These are phyloP conservation scores for Pythium brachiatum DNA, from an alignment of 352 stramenopile genomes.

Conservation along the genomic window DNA sequence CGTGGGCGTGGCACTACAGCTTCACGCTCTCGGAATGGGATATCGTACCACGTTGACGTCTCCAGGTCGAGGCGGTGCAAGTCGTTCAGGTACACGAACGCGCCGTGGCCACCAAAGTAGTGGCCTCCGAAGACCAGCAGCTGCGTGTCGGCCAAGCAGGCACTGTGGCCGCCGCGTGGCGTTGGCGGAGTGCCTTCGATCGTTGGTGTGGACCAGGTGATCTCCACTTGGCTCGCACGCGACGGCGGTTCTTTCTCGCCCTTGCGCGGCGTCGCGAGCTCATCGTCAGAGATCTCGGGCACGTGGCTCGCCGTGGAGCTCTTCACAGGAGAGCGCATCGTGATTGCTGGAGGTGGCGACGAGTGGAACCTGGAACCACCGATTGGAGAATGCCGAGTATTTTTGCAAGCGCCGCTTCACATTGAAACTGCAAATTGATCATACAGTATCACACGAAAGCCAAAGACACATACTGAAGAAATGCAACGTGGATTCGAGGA, in stretches of 20 bases:
- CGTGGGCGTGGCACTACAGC: constrained; percentile 57
- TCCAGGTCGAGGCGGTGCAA: constrained; percentile 84
- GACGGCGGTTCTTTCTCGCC: constrained; percentile 5
- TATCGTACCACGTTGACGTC: constrained; percentile 70
- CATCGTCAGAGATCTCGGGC: not conserved
- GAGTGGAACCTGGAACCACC: too few relatives aligned
- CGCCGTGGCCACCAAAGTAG: constrained; percentile 80
- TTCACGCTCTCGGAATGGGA: constrained; percentile 47
- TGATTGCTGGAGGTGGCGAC: not conserved
- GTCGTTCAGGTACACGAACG: constrained; percentile 91
- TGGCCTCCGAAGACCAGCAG: constrained; percentile 89
- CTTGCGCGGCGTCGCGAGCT: constrained; percentile 13
- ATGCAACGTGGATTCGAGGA: not conserved
- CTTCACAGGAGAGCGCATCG: constrained; percentile 9
- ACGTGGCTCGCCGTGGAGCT: not conserved
- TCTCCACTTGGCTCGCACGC: constrained; percentile 42
- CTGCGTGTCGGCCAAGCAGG: constrained; percentile 70
- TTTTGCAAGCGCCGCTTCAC: constrained; percentile 10
- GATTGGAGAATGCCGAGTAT: not conserved
- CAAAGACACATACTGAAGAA: too few relatives aligned
- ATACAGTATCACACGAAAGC: not conserved
- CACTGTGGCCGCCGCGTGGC: constrained; percentile 66
- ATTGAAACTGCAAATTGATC: not conserved
- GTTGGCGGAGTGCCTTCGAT: constrained; percentile 55
- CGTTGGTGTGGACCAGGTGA: constrained; percentile 56